Evolutionary conservation across 192 early-diverging fungal species (phyloP), one percentile per base, ranked within the genome.

Genomic region (Backusella macrospora): DNA sequence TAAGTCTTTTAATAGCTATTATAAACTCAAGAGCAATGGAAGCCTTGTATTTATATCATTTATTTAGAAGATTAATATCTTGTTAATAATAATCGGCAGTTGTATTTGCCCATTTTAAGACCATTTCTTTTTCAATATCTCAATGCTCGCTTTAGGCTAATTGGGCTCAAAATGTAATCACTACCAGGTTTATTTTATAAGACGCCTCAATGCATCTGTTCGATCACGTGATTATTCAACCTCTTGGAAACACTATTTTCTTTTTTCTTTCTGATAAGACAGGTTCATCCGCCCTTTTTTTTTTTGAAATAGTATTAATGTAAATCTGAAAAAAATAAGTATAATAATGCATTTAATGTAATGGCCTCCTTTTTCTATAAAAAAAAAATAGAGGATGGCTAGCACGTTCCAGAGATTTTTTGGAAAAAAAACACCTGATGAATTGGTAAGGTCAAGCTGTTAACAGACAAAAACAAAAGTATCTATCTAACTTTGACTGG

Each of bases 401-500:
- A 43, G 42, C 14, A 45, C 67, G 47, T 74, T 87, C 43, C 87
- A 89, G 62, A 76, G 85, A 63, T 84, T 89, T 67, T 87, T 89
- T 84, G 87, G 87, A 45, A 89, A 89, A 68, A 84, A 84, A 68
- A 81, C 83, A 6, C 84, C 84, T 52, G 87, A 89, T 64, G 87
- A 89, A 73, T 73, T 87, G 82, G 87, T 86, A 85, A 59, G 62
- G 39, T 47, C 21, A 18, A 23, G 15, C 5, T 45, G 14, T 37
- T 16, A 64, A 34, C 37, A 45, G 15, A 48, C 18, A 16, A 16
- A 69, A 46, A 23, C 13, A 39, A 18, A 34, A 34, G 29, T 2
- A 34, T 34, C 29, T 4, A 10, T 26, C 18, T 59, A 59, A 59
- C n/a, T 42, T 5, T 26, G 8, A 18, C 15, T 62, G 40, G 21